Base-by-base conservation (phyloP, 2,329 filamentous ascomycete species). In the Fusarium sp. region DNA sequence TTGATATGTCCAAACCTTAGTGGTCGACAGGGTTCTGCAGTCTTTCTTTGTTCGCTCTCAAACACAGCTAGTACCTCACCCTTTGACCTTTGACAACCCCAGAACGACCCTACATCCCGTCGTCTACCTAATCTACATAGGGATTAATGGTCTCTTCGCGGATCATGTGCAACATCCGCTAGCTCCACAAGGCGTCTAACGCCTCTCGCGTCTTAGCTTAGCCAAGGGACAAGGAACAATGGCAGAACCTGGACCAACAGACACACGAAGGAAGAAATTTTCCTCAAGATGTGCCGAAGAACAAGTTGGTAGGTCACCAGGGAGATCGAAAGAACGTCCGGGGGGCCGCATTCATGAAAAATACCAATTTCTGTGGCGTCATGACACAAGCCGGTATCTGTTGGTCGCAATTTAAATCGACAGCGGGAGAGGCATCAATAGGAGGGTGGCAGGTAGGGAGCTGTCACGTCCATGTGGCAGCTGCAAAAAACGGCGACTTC, bases 121-220 rank as follows among this genome's bases (percentile, higher is more conserved):
- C 58, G 65, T 60, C 40, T 65, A 70, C 44, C 76, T 76, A 77
- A 74, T 66, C 75, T 67, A 57, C 74, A 79, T 73, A 67, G 40
- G 72, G 75, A 46, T 74, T 76, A 79, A 79, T 63, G 42, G 69
- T 58, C 68, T 66, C 56, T 52, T 78, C 72, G 68, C 75, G 69
- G 67, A 79, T 79, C 77, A 79, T 79, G 78, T 78, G 78, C 75
- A 79, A 78, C 78, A 79, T 79, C 75, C 72, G 74, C 66, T 73
- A 70, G 72, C 71, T 77, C 77, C 78, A 79, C 77, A 68, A 65
- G 78, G 76, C 78, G 76, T 79, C 72, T 79, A 77, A 79, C 78
- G 76, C 75, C 74, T 77, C 71, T 75, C 60, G 61, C 69, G 66
- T 63, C 69, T 73, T 76, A 69, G 75, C 57, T 49, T 65, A 43